These are phyloP conservation scores for Physcomitrium patens DNA, from an alignment of 225 moss, liverwort and hornwort genomes.

Conservation along the genomic window DNA sequence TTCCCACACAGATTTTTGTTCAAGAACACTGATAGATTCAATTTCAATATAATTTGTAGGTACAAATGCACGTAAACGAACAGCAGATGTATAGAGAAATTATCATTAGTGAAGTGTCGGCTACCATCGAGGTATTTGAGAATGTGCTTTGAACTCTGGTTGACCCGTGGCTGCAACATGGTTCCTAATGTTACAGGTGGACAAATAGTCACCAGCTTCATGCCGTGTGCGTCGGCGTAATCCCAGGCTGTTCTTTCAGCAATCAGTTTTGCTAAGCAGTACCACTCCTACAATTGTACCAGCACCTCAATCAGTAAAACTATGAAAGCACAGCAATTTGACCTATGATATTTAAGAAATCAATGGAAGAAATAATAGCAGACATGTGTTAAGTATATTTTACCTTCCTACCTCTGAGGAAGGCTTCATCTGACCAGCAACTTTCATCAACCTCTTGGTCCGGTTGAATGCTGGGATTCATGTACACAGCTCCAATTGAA, in stretches of 20 bases:
- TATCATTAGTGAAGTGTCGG: not conserved
- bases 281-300: conserved; percentile 52
- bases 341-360: not conserved
- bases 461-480: conserved; percentile 32
- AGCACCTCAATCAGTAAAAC: not conserved
- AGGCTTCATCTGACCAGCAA: conserved; percentile 56
- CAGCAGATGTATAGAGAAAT: not conserved
- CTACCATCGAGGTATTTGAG: conserved; percentile 62
- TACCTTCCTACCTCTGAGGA: conserved; percentile 41
- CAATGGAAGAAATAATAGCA: not conserved
- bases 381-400: not conserved
- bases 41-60: not conserved
- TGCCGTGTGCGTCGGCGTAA: conserved; percentile 35
- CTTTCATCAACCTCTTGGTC: conserved; percentile 39
- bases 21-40: too few species aligned
- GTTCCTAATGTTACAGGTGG: conserved; percentile 52
- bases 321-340: not conserved
- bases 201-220: conserved; percentile 43
- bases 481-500: conserved; percentile 51
- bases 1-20: too few species aligned
- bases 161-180: conserved; percentile 49
- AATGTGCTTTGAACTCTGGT: conserved; percentile 54
- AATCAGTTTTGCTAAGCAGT: conserved; percentile 53
- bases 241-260: conserved; percentile 60
- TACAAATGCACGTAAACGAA: not conserved